phyloP scores from a whole-genome alignment of 2,329 filamentous ascomycete species.

The Penicillium oxalicum region DNA sequence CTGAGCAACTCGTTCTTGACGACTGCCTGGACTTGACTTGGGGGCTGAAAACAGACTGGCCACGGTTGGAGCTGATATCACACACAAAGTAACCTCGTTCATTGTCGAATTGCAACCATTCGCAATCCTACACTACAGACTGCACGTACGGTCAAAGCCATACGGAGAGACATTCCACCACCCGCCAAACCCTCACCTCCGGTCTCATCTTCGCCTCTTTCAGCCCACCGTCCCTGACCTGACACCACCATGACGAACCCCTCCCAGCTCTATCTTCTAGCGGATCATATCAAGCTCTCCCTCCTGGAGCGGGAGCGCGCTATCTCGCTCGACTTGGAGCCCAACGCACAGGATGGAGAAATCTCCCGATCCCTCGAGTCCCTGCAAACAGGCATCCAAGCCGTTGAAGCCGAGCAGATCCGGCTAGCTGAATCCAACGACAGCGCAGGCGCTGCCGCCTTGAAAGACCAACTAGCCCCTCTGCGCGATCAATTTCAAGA shows the following conservation, averaged over 20 bases:
- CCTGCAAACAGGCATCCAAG: constrained; percentile 70
- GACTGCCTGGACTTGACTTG: constrained; percentile 1
- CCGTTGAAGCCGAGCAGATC: constrained; percentile 58
- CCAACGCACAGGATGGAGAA: constrained; percentile 77
- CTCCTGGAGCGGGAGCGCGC: constrained; percentile 87
- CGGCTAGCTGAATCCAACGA: constrained; percentile 57
- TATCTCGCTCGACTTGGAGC: constrained; percentile 69
- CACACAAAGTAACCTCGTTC: constrained; percentile 7
- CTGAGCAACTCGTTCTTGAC: background rate
- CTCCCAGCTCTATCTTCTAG: constrained; percentile 79
- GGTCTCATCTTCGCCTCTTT: background rate
- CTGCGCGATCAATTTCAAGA: constrained; percentile 71
- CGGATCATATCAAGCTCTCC: constrained; percentile 95
- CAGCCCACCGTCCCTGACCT: constrained; percentile 2
- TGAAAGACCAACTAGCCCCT: constrained; percentile 60
- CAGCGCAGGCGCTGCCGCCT: constrained; percentile 40
- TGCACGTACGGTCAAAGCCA: background rate
- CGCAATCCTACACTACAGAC: background rate
- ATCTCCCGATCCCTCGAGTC: constrained; percentile 85
- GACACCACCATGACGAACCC: constrained; percentile 47
- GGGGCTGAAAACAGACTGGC: background rate
- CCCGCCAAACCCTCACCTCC: background rate
- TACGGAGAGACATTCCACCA: background rate
- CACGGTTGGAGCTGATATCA: constrained; percentile 10
- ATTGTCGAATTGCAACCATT: background rate